A percentile compares a stretch with the other conserved stretches of the same genome.
These are phyloP conservation scores for Pinus taeda DNA, from an alignment of 75 land plant species.

Conservation along the genomic window DNA sequence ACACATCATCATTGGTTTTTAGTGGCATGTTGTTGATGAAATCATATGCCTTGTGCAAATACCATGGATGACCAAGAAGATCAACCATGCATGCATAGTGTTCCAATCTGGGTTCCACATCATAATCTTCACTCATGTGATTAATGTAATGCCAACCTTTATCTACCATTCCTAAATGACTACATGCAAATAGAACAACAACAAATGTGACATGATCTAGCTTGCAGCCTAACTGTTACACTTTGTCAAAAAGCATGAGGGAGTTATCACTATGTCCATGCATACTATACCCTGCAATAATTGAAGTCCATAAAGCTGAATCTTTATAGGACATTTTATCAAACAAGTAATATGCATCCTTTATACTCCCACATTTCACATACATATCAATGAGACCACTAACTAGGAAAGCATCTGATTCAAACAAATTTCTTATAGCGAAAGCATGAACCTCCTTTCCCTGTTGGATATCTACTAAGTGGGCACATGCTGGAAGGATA, in stretches of 20 bases:
- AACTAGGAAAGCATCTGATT: neutral
- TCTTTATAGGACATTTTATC: neutral
- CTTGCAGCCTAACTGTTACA: neutral
- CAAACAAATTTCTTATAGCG: neutral
- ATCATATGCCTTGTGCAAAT: conserved; percentile 1
- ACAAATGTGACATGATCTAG: conserved; percentile 1
- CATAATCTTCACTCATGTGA: neutral
- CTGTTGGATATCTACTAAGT: neutral
- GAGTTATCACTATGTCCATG: neutral
- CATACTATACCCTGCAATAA: neutral
- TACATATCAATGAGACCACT: conserved; percentile 7
- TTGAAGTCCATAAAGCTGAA: neutral
- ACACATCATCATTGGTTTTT: conserved; percentile 4
- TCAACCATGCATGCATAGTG: neutral
- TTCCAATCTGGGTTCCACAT: neutral
- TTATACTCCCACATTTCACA: conserved; percentile 10
- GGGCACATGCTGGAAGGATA: conserved; percentile 1
- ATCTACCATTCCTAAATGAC: neutral
- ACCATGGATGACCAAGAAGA: conserved; percentile 1
- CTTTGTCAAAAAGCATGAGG: neutral
- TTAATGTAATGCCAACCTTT: neutral
- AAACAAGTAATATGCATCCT: neutral
- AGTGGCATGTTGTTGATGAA: conserved; percentile 14
- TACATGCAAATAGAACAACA: neutral
- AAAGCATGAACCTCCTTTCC: conserved; percentile 5